Evolutionary conservation across 306 rosid species (phyloP).

Genomic region (Abrus precatorius): DNA sequence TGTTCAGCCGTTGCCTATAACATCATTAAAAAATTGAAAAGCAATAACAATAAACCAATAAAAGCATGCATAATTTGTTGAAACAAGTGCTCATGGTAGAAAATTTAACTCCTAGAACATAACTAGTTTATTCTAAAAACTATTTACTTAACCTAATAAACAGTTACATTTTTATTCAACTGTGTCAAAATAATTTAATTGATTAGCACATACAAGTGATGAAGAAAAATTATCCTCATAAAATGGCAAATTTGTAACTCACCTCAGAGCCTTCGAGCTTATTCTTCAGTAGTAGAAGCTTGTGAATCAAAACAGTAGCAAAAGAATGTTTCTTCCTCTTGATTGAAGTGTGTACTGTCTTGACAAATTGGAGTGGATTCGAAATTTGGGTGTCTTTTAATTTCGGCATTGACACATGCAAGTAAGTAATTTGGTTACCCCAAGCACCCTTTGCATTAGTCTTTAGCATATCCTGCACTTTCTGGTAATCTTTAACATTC

Average conservation of each 20-base stretch:
- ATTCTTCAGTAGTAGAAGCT: background rate
- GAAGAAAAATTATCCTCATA: too few relatives aligned
- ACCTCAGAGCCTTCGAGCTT: constrained; percentile 39
- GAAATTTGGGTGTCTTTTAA: constrained; percentile 24
- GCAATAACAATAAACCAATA: too few relatives aligned
- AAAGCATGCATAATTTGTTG: too few relatives aligned
- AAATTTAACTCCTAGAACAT: too few relatives aligned
- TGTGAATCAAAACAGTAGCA: background rate
- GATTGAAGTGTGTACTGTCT: constrained; percentile 29
- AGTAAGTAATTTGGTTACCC: constrained; percentile 15
- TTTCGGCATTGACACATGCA: constrained; percentile 28
- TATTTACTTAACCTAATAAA: too few relatives aligned
- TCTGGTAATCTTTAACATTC: background rate
- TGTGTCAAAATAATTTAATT: too few relatives aligned
- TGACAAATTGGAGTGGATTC: constrained; percentile 28
- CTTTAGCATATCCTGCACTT: constrained; percentile 39
- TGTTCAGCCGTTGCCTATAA: constrained; percentile 24
- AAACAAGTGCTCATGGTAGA: too few relatives aligned
- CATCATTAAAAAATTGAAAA: too few relatives aligned
- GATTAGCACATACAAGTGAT: too few relatives aligned
- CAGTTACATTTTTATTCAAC: too few relatives aligned
- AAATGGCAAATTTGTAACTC: background rate
- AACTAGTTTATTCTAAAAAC: too few relatives aligned
- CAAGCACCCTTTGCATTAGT: constrained; percentile 26
- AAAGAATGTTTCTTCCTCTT: constrained; percentile 29